phyloP scores from a whole-genome alignment of 305 asterid species.

The Rubia peregrina region DNA sequence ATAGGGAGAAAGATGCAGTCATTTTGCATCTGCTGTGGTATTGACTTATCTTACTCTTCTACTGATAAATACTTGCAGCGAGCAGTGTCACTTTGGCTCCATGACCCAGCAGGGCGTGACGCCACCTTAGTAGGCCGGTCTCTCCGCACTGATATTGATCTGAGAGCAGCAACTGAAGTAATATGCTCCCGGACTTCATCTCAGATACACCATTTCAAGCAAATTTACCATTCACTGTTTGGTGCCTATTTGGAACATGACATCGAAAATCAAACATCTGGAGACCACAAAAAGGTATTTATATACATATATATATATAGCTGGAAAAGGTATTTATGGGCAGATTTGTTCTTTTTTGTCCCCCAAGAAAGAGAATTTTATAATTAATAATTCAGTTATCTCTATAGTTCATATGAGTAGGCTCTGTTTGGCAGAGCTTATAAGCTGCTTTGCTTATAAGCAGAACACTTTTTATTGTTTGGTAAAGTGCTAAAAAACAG shows the following conservation, averaged over 20 bases:
- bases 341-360: too few relatives aligned
- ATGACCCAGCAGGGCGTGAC: constrained; percentile 82
- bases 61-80: constrained; percentile 40
- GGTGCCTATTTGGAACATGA: constrained; percentile 71
- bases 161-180: constrained; percentile 82
- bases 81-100: constrained; percentile 77
- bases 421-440: too few relatives aligned
- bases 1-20: not conserved
- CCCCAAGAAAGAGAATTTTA: too few relatives aligned
- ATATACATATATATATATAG: constrained; percentile 13
- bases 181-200: constrained; percentile 85
- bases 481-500: too few relatives aligned
- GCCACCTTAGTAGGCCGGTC: constrained; percentile 60
- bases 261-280: constrained; percentile 52
- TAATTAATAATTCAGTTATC: too few relatives aligned
- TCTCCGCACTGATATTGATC: constrained; percentile 41
- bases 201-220: constrained; percentile 71
- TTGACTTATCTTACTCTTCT: not conserved
- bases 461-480: too few relatives aligned
- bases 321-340: too few relatives aligned
- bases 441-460: too few relatives aligned
- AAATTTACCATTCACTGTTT: constrained; percentile 50
- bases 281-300: constrained; percentile 84
- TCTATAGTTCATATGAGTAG: not conserved
- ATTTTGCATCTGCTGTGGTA: not conserved